These are phyloP conservation scores for Salix viminalis DNA, from an alignment of 345 rosid genomes.

Conservation along the genomic window DNA sequence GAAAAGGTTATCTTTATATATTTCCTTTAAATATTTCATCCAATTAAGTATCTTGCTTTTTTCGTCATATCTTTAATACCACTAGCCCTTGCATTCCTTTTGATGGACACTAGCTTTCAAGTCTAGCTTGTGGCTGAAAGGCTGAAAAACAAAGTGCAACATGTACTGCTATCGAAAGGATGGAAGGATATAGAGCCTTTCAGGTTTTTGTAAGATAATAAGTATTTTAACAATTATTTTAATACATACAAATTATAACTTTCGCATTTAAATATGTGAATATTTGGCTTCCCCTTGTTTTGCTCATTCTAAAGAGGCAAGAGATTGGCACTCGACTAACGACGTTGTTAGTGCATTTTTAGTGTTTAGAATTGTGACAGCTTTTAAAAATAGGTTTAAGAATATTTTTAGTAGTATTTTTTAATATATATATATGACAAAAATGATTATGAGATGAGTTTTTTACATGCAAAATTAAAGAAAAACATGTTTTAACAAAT, in stretches of 20 bases:
- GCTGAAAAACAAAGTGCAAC: neutral
- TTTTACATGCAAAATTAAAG: too few relatives aligned
- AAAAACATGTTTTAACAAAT: too few relatives aligned
- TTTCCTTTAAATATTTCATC: neutral
- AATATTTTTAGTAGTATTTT: too few relatives aligned
- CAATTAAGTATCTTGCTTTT: neutral
- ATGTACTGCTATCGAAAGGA: neutral
- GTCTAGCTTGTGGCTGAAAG: neutral
- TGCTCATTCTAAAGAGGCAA: neutral
- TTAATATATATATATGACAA: too few relatives aligned
- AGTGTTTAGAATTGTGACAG: too few relatives aligned
- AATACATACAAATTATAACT: neutral
- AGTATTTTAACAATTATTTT: too few relatives aligned
- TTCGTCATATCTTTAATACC: neutral
- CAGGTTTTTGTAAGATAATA: neutral
- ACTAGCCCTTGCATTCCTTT: neutral
- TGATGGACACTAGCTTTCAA: neutral
- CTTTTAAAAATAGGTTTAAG: too few relatives aligned
- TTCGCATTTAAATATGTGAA: neutral
- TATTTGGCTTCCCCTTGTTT: neutral
- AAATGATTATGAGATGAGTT: too few relatives aligned
- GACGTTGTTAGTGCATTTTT: neutral
- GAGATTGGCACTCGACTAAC: neutral
- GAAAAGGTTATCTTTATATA: neutral
- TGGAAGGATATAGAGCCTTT: too few relatives aligned